Evolutionary conservation across 148 eudicot species (phyloP).

Genomic region (Dianthus caryophyllus): DNA sequence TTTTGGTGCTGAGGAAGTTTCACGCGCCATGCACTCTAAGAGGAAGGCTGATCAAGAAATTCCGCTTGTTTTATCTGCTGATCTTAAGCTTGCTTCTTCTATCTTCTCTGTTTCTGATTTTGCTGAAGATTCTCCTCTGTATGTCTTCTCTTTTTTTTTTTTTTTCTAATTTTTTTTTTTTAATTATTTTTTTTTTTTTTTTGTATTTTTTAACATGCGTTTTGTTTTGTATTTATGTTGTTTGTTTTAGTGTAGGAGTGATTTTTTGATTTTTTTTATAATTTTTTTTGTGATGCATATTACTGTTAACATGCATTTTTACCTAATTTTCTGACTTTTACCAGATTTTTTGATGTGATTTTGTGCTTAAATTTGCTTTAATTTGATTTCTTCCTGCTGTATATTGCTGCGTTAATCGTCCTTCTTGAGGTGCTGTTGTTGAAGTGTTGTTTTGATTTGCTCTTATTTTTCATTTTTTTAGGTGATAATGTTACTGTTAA

Average conservation of each 20-base stretch:
- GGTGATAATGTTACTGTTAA: too few species aligned
- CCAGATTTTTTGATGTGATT: neutral
- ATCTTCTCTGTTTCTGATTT: slow-evolving; percentile 55
- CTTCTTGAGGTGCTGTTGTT: too few species aligned
- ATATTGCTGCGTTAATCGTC: too few species aligned
- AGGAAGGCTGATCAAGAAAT: slow-evolving; percentile 86
- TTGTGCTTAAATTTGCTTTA: neutral
- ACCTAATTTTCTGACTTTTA: neutral
- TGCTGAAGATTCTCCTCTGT: slow-evolving; percentile 47
- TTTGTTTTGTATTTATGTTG: too few species aligned
- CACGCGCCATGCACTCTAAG: slow-evolving; percentile 55
- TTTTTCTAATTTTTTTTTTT: neutral
- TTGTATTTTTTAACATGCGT: neutral
- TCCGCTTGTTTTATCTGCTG: slow-evolving; percentile 68
- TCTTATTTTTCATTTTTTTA: too few species aligned
- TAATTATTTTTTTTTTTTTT: neutral
- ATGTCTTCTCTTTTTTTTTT: slow-evolving; percentile 8
- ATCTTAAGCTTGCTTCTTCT: slow-evolving; percentile 58
- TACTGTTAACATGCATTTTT: neutral
- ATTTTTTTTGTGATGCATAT: too few species aligned
- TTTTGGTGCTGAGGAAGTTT: slow-evolving; percentile 76
- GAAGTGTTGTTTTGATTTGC: too few species aligned
- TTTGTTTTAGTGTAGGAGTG: too few species aligned
- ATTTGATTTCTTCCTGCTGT: too few species aligned
- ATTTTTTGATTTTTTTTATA: neutral